Evolutionary conservation across 129 eudicot species (phyloP), one percentile per base, ranked within the genome.

Genomic region (Rutidosis leptorrhynchoides): DNA sequence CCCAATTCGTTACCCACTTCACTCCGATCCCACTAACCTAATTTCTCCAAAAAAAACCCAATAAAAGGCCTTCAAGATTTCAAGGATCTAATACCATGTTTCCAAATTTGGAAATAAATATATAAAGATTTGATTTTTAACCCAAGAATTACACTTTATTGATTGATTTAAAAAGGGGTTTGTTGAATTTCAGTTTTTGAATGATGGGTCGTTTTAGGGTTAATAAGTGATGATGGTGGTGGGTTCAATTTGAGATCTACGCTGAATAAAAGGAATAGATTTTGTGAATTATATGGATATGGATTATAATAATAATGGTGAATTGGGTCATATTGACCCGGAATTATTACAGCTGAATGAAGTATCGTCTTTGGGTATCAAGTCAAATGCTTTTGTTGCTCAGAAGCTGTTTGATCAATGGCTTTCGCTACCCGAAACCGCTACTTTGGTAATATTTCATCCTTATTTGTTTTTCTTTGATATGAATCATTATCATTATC

Each of bases 371-470:
- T 68, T 83, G 80, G 83, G 81, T n/a, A 77, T 84, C 56, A 87
- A 84, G 74, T 87, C 95, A 5, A 87, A 90, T 73, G 79, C 95
- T 58, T 87, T 58, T 58, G 79, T 84, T 48, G 95, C 92, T 1
- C 85, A 87, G 60, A 84, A 82, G 80, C 85, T 90, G 49, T 90
- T 84, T 53, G 92, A 90, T 28, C 95, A 87, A 83, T 90, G 97
- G 97, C 93, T 90, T 43, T 90, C 95, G 59, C 89, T 90, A 21
- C 85, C 95, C 6, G 97, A 90, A 58, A 84, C 97, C 32, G 54
- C 77, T 72, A 33, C 80, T 0, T 59, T 87, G 97, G 97, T 90
- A 86, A 73, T 11, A 10, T 11, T 11, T 40, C 46, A 12, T 40
- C 46, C n/a, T n/a, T n/a, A n/a, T n/a, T n/a, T n/a, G n/a, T n/a